Percentiles rank a stretch among this genome's conserved stretches.
Conservation (phyloP, 352 stramenopile genomes). For the Globisporangium orthogonon region DNA sequence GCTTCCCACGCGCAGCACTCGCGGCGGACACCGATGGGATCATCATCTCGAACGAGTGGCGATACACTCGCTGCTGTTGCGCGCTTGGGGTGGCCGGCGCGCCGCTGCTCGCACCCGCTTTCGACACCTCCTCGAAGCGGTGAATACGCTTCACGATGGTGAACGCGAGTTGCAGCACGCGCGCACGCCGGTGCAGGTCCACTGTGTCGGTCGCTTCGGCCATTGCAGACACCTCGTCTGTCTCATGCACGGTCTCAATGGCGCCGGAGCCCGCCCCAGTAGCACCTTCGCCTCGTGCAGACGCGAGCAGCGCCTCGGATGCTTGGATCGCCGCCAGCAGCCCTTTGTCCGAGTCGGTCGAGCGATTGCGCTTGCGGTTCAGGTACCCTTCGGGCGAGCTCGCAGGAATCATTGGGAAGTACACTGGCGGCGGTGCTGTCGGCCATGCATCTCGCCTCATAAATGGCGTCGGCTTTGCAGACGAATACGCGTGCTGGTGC, state of each 20-base stretch:
- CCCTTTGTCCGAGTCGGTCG: slow-evolving; percentile 56
- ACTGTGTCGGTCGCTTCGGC: slow-evolving; percentile 11
- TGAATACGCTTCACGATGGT: slow-evolving; percentile 56
- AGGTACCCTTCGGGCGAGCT: slow-evolving; percentile 23
- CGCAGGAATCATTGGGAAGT: slow-evolving; percentile 23
- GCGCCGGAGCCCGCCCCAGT: background rate
- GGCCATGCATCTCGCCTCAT: slow-evolving; percentile 18
- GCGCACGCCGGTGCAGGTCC: slow-evolving; percentile 48
- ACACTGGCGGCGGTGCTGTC: slow-evolving; percentile 7
- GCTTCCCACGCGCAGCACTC: slow-evolving; percentile 8
- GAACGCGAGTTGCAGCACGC: slow-evolving; percentile 51
- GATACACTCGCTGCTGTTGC: slow-evolving; percentile 21
- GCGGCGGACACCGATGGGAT: slow-evolving; percentile 16
- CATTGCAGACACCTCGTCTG: background rate
- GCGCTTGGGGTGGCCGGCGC: too few species aligned
- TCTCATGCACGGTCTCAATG: slow-evolving; percentile 15
- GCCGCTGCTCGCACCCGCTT: slow-evolving; percentile 12
- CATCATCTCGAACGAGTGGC: slow-evolving; percentile 61
- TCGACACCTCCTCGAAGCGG: slow-evolving; percentile 47
- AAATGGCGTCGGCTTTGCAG: slow-evolving; percentile 31
- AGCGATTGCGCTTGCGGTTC: slow-evolving; percentile 70
- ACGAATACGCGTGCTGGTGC: slow-evolving; percentile 48
- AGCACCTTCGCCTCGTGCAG: background rate
- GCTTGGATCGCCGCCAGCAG: slow-evolving; percentile 44
- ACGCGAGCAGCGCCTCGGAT: slow-evolving; percentile 24